These are phyloP conservation scores for Hyaloscypha finlandica DNA, from an alignment of 495 filamentous ascomycete species.

Conservation along the genomic window DNA sequence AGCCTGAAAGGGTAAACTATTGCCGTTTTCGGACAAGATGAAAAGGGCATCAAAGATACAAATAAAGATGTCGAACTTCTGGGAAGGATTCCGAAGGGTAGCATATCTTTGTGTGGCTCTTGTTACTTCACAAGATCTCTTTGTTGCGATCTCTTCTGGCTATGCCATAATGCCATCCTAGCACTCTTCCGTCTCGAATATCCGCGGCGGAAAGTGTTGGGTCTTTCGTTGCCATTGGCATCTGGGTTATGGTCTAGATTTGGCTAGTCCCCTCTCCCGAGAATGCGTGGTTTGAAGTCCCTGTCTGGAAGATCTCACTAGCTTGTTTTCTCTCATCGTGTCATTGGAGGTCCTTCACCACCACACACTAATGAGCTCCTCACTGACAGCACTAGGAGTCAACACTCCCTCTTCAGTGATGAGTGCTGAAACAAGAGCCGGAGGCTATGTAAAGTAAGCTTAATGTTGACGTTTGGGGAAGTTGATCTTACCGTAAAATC, in stretches of 20 bases:
- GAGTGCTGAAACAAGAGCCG: constrained; percentile 75
- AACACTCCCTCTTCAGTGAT: constrained; percentile 77
- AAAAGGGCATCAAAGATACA: too few species aligned
- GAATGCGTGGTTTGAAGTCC: neutral
- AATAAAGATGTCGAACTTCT: too few species aligned
- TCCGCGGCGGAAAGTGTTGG: neutral
- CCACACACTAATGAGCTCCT: constrained; percentile 79
- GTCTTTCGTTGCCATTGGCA: neutral
- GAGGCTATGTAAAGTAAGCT: constrained; percentile 49
- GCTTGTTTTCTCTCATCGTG: neutral
- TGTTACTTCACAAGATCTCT: neutral
- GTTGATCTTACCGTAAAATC: constrained; percentile 71
- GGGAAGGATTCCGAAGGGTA: too few species aligned
- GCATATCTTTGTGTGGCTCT: neutral
- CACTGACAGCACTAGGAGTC: constrained; percentile 74
- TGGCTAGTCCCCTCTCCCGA: neutral
- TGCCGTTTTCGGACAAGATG: too few species aligned
- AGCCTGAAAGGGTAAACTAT: too few species aligned
- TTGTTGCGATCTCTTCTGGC: neutral
- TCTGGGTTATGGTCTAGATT: neutral
- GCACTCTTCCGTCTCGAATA: neutral
- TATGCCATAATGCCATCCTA: neutral
- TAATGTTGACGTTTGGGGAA: constrained; percentile 17
- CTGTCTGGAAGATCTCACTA: neutral
- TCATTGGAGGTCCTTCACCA: constrained; percentile 30